phyloP scores from a whole-genome alignment of 306 rosid species.

The Oemleria cerasiformis region DNA sequence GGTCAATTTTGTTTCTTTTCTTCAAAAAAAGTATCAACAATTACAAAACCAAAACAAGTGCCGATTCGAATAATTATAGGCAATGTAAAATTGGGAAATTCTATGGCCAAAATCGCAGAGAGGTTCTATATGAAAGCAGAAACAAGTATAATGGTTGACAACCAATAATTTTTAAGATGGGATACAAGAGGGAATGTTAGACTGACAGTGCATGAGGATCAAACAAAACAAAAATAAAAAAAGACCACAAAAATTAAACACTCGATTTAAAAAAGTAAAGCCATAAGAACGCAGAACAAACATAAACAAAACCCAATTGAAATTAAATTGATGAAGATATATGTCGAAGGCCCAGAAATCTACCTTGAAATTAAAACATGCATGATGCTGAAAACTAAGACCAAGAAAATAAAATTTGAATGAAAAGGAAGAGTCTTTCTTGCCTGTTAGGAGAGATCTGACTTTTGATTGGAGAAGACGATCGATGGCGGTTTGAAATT shows the following conservation, averaged over 20 bases:
- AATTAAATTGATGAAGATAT: constrained; percentile 24
- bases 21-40: neutral
- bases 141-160: constrained; percentile 1
- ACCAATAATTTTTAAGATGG: neutral
- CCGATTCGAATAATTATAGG: neutral
- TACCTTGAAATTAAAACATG: constrained; percentile 21
- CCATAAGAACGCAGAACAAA: constrained; percentile 27
- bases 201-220: constrained; percentile 11
- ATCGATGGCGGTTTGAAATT: too few species aligned
- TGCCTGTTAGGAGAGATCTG: too few species aligned
- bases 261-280: neutral
- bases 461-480: too few species aligned
- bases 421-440: constrained; percentile 6
- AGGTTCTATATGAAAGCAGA: too few species aligned
- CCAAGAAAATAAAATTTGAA: neutral
- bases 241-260: neutral
- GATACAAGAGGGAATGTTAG: neutral
- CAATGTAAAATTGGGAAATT: too few species aligned
- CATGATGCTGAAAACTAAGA: constrained; percentile 19
- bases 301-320: constrained; percentile 14
- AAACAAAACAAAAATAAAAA: constrained; percentile 4
- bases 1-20: neutral
- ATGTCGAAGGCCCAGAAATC: constrained; percentile 15
- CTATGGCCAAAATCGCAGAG: neutral
- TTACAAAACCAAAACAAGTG: neutral